Percentiles rank a stretch among this genome's conserved stretches.
These are phyloP conservation scores for Posidonia australis DNA, from an alignment of 106 monocot genomes.

Conservation along the genomic window DNA sequence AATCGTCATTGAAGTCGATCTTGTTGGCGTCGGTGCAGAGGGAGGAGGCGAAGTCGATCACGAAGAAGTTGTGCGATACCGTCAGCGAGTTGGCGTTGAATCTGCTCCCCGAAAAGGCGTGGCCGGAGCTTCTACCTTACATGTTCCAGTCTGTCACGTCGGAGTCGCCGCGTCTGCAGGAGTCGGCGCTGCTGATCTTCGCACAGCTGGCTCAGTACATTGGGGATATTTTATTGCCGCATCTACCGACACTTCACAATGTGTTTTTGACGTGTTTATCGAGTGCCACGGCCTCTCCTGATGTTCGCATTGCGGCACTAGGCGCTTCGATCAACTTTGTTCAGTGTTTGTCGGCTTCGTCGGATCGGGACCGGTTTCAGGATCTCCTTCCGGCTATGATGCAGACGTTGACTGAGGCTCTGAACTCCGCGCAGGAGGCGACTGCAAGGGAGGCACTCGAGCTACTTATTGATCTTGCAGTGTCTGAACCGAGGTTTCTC, in stretches of 20 bases:
- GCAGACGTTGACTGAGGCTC: slow-evolving; percentile 59
- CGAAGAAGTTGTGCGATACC: slow-evolving; percentile 11
- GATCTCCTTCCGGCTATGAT: slow-evolving; percentile 89
- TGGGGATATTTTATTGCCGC: slow-evolving; percentile 1
- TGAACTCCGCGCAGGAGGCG: slow-evolving; percentile 72
- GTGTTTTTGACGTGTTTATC: slow-evolving; percentile 6
- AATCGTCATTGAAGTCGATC: slow-evolving; percentile 2
- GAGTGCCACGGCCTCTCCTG: slow-evolving; percentile 41
- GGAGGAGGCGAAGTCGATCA: slow-evolving; percentile 4
- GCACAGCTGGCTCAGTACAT: slow-evolving; percentile 11
- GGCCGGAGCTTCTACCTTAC: slow-evolving; percentile 16
- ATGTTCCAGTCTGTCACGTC: slow-evolving; percentile 8
- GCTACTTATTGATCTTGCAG: slow-evolving; percentile 78
- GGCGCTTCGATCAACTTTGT: slow-evolving; percentile 68
- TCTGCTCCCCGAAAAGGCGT: slow-evolving; percentile 8
- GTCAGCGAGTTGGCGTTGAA: slow-evolving; percentile 6
- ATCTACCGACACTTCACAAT: slow-evolving; percentile 1
- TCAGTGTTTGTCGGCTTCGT: slow-evolving; percentile 50
- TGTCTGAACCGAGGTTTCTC: slow-evolving; percentile 63
- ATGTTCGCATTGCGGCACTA: slow-evolving; percentile 77
- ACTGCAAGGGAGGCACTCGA: slow-evolving; percentile 81
- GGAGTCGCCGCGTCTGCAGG: slow-evolving; percentile 8
- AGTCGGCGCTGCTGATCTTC: slow-evolving; percentile 12
- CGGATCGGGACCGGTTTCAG: slow-evolving; percentile 59
- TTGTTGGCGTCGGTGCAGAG: not conserved